These are phyloP conservation scores for Fusarium temperatum DNA, from an alignment of 2,329 filamentous ascomycete species.

Conservation along the genomic window DNA sequence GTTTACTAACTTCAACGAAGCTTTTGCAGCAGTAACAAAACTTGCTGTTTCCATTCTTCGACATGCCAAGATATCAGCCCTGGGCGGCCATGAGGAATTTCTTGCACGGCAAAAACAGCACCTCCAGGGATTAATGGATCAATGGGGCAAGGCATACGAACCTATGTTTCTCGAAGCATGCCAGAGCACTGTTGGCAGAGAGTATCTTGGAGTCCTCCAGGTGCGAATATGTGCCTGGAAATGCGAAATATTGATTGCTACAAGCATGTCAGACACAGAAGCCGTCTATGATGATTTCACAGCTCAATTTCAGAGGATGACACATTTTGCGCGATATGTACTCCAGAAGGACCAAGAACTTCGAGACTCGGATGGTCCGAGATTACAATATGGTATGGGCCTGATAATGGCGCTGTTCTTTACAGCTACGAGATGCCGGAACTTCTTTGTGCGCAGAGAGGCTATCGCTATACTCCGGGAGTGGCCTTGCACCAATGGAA, in stretches of 20 bases:
- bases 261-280: neutral
- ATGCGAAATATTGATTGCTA: neutral
- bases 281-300: neutral
- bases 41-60: neutral
- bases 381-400: neutral
- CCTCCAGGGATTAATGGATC: neutral
- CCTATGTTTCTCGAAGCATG: neutral
- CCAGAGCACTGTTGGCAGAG: neutral
- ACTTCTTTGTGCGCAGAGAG: neutral
- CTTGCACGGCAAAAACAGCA: neutral
- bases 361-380: neutral
- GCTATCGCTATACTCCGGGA: neutral
- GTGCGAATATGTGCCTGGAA: neutral
- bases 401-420: neutral
- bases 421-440: neutral
- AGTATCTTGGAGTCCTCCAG: neutral
- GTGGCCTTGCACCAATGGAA: neutral
- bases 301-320: neutral
- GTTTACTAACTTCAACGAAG: neutral
- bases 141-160: neutral
- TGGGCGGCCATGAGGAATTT: rapidly evolving
- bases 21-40: neutral
- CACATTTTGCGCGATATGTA: neutral
- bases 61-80: neutral
- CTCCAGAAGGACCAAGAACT: neutral